Evolutionary conservation across 2,329 filamentous ascomycete genomes (phyloP).

Genomic region (Pestalotiopsis sp.): DNA sequence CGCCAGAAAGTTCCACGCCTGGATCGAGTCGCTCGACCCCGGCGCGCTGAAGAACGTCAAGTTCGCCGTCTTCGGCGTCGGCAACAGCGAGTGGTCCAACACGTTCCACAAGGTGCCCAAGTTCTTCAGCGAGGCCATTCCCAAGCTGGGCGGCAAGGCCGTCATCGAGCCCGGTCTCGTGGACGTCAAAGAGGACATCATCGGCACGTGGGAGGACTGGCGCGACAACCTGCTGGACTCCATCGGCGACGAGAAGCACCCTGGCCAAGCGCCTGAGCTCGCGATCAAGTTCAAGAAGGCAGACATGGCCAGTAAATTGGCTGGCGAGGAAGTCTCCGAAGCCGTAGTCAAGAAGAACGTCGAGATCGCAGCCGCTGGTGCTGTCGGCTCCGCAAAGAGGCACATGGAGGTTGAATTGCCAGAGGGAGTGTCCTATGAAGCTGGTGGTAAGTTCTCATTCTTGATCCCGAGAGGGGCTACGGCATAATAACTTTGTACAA

Average conservation of each 20-base stretch:
- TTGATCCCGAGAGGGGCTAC: too few species aligned
- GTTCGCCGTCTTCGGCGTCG: constrained; percentile 60
- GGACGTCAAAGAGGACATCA: constrained; percentile 31
- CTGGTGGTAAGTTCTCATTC: background rate
- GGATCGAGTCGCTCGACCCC: constrained; percentile 48
- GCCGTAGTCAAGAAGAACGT: constrained; percentile 5
- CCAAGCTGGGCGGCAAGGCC: constrained; percentile 44
- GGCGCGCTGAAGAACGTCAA: constrained; percentile 43
- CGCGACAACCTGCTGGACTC: background rate
- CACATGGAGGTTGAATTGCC: constrained; percentile 7
- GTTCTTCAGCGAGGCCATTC: constrained; percentile 57
- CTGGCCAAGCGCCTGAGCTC: constrained; percentile 1
- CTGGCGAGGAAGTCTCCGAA: background rate
- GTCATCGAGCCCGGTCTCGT: constrained; percentile 35
- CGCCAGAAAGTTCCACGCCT: constrained; percentile 55
- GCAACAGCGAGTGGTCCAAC: constrained; percentile 51
- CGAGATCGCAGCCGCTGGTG: background rate
- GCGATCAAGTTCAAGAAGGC: background rate
- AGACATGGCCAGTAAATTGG: background rate
- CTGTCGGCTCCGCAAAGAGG: background rate
- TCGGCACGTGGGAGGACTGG: constrained; percentile 6
- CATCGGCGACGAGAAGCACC: constrained; percentile 7
- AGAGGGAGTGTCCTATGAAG: background rate
- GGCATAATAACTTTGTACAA: background rate
- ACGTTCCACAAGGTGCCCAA: constrained; percentile 73